A percentile compares a stretch with the other conserved stretches of the same genome.
phyloP scores from a whole-genome alignment of 2,329 filamentous ascomycete species.

The Hymenoscyphus albidus region DNA sequence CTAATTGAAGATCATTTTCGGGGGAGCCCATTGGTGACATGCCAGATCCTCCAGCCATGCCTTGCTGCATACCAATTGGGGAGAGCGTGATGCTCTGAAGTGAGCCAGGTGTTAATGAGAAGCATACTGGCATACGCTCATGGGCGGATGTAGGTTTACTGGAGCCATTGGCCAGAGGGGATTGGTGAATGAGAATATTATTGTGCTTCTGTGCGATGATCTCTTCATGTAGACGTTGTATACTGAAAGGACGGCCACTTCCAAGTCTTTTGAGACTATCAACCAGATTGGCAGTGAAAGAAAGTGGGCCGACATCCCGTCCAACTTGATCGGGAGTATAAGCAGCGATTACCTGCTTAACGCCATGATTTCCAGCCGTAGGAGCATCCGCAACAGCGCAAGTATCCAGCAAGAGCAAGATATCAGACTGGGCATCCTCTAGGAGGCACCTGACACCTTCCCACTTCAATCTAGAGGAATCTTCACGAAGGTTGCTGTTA shows the following conservation, averaged over 20 bases:
- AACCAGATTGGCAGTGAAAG: slow-evolving; percentile 55
- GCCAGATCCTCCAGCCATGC: slow-evolving; percentile 33
- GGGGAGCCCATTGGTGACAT: slow-evolving; percentile 31
- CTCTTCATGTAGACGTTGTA: slow-evolving; percentile 56
- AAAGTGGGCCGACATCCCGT: slow-evolving; percentile 45
- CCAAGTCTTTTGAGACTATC: slow-evolving; percentile 54
- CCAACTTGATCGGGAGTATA: slow-evolving; percentile 49
- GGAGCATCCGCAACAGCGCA: slow-evolving; percentile 52
- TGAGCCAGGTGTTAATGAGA: slow-evolving; percentile 53
- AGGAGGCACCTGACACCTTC: slow-evolving; percentile 58
- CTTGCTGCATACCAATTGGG: slow-evolving; percentile 29
- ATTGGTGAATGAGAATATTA: slow-evolving; percentile 41
- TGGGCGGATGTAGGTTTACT: slow-evolving; percentile 34
- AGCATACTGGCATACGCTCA: slow-evolving; percentile 46
- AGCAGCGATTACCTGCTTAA: slow-evolving; percentile 62
- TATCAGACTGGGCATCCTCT: slow-evolving; percentile 60
- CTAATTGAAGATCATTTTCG: slow-evolving; percentile 25
- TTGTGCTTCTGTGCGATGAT: slow-evolving; percentile 37
- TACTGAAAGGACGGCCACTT: slow-evolving; percentile 51
- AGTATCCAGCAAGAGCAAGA: slow-evolving; percentile 60
- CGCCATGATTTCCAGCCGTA: slow-evolving; percentile 49
- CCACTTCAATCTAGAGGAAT: slow-evolving; percentile 61
- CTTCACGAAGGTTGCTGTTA: slow-evolving; percentile 51
- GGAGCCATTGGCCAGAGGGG: slow-evolving; percentile 45
- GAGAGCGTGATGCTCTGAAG: slow-evolving; percentile 51